These are phyloP conservation scores for Suhomyces faveliae DNA, from an alignment of 805 yeast genomes.

Conservation along the genomic window DNA sequence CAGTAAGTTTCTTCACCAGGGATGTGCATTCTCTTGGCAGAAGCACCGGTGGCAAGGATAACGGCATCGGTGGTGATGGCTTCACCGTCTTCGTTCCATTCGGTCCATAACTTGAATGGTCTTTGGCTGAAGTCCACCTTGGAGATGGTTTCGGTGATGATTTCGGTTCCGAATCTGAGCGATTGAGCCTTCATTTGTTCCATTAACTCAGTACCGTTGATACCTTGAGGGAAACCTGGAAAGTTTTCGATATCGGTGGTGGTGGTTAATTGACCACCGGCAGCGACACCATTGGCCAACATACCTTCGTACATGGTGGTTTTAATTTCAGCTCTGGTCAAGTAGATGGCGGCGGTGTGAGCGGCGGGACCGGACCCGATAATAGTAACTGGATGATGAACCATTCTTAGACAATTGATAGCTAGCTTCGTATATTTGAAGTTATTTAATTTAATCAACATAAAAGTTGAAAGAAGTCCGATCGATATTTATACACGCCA, in stretches of 20 bases:
- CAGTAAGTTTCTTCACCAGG: constrained; percentile 98
- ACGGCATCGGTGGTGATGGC: constrained; percentile 93
- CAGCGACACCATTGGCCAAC: constrained; percentile 97
- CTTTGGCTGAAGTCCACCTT: constrained; percentile 83
- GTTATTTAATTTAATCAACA: background rate
- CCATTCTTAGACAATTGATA: constrained; percentile 49
- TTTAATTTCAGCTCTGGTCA: constrained; percentile 93
- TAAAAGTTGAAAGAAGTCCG: background rate
- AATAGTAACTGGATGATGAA: constrained; percentile 80
- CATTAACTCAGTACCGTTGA: constrained; percentile 86
- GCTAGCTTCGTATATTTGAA: background rate
- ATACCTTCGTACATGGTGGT: constrained; percentile 94
- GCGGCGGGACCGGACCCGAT: constrained; percentile 99
- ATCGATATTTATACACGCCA: background rate
- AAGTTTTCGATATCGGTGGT: constrained; percentile 98
- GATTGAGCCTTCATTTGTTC: constrained; percentile 92
- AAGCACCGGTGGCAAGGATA: constrained; percentile 95
- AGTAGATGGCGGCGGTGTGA: constrained; percentile 97
- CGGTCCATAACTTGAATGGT: constrained; percentile 97
- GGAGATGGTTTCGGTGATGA: constrained; percentile 92
- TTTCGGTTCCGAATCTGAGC: constrained; percentile 83
- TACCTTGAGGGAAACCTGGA: constrained; percentile 97
- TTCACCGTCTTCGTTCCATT: constrained; percentile 86
- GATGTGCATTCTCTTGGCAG: constrained; percentile 88
- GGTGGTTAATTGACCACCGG: constrained; percentile 98